Evolutionary conservation across 805 yeast species (phyloP).

Genomic region (Suhomyces sp.): DNA sequence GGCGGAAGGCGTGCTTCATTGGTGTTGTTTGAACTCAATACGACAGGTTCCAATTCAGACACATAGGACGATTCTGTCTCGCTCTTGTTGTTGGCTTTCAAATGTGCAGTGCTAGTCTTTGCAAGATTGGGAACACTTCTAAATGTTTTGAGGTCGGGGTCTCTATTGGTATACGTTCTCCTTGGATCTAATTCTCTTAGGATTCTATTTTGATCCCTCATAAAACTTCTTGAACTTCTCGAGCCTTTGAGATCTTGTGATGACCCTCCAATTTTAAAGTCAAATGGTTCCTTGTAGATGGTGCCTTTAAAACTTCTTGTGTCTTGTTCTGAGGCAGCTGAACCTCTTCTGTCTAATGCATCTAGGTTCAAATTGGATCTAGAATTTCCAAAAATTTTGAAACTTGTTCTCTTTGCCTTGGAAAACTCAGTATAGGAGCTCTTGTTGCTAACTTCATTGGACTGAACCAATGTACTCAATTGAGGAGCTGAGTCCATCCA

Average conservation of each 20-base stretch:
- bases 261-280: too few relatives aligned
- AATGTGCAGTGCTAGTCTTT: not conserved
- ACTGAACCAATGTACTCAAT: constrained; percentile 9
- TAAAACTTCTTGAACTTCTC: not conserved
- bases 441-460: not conserved
- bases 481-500: constrained; percentile 22
- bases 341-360: too few relatives aligned
- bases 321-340: too few relatives aligned
- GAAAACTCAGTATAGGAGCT: constrained; percentile 4
- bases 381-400: constrained; percentile 3
- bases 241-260: too few relatives aligned
- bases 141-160: constrained; percentile 9
- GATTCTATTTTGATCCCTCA: too few relatives aligned
- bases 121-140: constrained; percentile 15
- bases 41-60: not conserved
- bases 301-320: too few relatives aligned
- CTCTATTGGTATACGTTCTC: constrained; percentile 4
- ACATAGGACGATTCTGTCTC: constrained; percentile 6
- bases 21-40: too few relatives aligned
- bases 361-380: constrained; percentile 4
- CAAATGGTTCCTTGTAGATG: not conserved
- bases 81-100: not conserved
- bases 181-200: not conserved
- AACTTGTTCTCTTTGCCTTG: constrained; percentile 2
- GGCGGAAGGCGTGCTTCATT: constrained; percentile 1